Conservation (phyloP, 352 stramenopile species). For the Elongisporangium prolatum region DNA sequence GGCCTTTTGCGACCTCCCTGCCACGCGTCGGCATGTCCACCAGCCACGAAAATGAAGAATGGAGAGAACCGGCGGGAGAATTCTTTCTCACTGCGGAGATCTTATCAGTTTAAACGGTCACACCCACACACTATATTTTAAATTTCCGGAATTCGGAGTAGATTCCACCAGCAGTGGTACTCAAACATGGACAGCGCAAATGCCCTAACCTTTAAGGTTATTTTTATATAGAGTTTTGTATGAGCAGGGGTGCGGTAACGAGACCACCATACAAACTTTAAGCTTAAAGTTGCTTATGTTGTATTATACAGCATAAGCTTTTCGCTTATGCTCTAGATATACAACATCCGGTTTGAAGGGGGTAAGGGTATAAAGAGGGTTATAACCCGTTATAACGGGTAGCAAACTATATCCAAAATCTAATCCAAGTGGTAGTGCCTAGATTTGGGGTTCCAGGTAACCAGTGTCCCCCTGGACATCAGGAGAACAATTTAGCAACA, state of each 20-base stretch:
- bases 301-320: constrained; percentile 13
- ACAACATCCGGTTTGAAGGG: constrained; percentile 11
- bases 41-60: too few species aligned
- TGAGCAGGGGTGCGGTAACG: constrained; percentile 2
- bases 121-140: background rate
- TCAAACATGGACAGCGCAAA: too few species aligned
- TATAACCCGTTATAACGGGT: background rate
- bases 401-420: background rate
- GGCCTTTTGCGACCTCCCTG: too few species aligned
- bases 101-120: background rate
- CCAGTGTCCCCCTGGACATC: too few species aligned
- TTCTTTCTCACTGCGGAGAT: background rate
- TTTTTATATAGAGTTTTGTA: constrained; percentile 12
- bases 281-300: constrained; percentile 12
- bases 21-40: too few species aligned
- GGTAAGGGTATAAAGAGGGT: constrained; percentile 5
- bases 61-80: too few species aligned
- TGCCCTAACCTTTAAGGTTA: background rate
- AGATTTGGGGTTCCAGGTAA: background rate
- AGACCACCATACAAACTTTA: constrained; percentile 11
- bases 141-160: too few species aligned
- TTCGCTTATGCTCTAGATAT: too few species aligned
- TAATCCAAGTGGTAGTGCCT: background rate
- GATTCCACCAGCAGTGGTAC: too few species aligned
- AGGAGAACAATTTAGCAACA: background rate